Evolutionary conservation across 257 asterid species (phyloP).

Genomic region (Solanum gracilifrons): DNA sequence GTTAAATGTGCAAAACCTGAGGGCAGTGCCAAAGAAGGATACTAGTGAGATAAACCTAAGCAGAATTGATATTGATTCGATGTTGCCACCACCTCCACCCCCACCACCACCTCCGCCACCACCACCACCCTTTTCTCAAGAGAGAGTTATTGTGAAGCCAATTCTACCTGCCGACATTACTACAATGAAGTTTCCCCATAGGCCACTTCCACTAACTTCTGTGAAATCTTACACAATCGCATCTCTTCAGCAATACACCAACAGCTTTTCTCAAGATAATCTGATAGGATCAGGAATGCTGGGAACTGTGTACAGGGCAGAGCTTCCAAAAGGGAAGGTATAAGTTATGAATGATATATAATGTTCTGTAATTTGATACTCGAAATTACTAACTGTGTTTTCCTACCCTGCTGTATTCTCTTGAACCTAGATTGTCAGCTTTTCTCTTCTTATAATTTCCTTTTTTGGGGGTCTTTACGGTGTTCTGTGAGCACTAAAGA

Average conservation of each 20-base stretch:
- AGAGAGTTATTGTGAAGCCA: conserved; percentile 52
- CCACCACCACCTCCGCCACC: conserved; percentile 5
- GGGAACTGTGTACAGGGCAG: conserved; percentile 79
- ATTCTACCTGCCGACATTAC: conserved; percentile 32
- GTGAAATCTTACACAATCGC: conserved; percentile 82
- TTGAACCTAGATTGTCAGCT: background rate
- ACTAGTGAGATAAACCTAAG: conserved; percentile 41
- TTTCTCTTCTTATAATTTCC: background rate
- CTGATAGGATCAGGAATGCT: conserved; percentile 84
- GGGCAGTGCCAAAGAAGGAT: conserved; percentile 44
- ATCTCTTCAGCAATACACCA: conserved; percentile 85
- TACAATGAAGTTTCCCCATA: conserved; percentile 11
- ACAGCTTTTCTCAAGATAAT: conserved; percentile 83
- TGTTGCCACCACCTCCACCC: conserved; percentile 30
- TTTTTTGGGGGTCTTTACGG: background rate
- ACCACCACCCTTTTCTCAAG: conserved; percentile 43
- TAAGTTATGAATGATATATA: background rate
- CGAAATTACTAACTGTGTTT: background rate
- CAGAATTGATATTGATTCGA: conserved; percentile 62
- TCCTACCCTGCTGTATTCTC: background rate
- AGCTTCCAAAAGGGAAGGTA: conserved; percentile 83
- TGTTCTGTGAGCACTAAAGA: background rate
- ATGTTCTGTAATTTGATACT: background rate
- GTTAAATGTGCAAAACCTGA: conserved; percentile 27
- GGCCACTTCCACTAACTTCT: conserved; percentile 47